Evolutionary conservation across 768 basidiomycete genomes (phyloP).

Genomic region (Boletus subcaerulescens): DNA sequence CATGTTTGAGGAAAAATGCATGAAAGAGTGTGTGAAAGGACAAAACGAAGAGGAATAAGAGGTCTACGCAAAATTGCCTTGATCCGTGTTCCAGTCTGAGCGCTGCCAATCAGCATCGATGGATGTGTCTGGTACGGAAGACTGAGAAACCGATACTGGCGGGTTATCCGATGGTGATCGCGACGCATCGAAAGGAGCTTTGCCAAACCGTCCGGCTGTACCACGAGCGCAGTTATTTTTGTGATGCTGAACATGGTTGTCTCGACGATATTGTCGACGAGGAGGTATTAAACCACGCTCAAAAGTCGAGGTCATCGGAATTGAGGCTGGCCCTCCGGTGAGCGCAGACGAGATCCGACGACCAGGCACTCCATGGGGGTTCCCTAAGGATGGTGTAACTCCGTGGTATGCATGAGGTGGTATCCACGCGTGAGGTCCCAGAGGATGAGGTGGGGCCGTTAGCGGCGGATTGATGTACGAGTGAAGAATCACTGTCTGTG

Average conservation of each 20-base stretch:
- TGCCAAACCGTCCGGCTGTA: slow-evolving; percentile 19
- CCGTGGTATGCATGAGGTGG: slow-evolving; percentile 26
- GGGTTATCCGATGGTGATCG: slow-evolving; percentile 21
- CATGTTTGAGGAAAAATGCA: not conserved
- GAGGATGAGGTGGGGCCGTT: slow-evolving; percentile 14
- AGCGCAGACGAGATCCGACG: slow-evolving; percentile 15
- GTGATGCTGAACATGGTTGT: slow-evolving; percentile 27
- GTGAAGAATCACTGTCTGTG: slow-evolving; percentile 31
- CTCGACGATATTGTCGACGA: slow-evolving; percentile 33
- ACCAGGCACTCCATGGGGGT: slow-evolving; percentile 13
- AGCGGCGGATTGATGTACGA: slow-evolving; percentile 27
- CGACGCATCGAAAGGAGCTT: slow-evolving; percentile 11
- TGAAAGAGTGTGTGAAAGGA: not conserved
- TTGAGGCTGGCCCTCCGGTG: slow-evolving; percentile 12
- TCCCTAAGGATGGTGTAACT: slow-evolving; percentile 15
- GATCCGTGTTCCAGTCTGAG: slow-evolving; percentile 7
- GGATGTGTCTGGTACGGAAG: slow-evolving; percentile 6
- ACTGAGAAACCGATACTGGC: slow-evolving; percentile 6
- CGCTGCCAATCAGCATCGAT: slow-evolving; percentile 21
- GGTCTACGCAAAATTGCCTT: slow-evolving; percentile 5
- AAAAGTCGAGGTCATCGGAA: slow-evolving; percentile 11
- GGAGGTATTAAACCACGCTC: slow-evolving; percentile 27
- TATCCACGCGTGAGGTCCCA: slow-evolving; percentile 25
- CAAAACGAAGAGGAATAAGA: slow-evolving; percentile 9
- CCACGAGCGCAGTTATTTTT: slow-evolving; percentile 24